Percentiles rank a stretch among this genome's conserved stretches.
These are phyloP conservation scores for Tricholoma bakamatsutake DNA, from an alignment of 768 basidiomycete species.

Conservation along the genomic window DNA sequence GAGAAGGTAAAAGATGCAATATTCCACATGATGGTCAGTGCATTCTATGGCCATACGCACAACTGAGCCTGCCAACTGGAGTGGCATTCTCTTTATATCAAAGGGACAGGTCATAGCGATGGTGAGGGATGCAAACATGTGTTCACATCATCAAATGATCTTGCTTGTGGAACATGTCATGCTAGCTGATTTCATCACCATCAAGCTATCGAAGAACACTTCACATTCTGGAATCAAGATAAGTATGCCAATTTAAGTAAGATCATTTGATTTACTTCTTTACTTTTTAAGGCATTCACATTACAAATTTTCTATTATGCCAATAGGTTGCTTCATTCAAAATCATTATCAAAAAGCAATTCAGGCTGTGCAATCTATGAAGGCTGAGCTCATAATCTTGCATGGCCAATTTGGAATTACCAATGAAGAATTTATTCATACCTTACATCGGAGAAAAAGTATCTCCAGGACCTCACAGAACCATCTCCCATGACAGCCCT, in stretches of 20 bases:
- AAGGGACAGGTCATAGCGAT: slow-evolving; percentile 5
- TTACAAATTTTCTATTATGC: too few species aligned
- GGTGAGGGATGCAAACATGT: slow-evolving; percentile 16
- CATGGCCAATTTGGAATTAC: background rate
- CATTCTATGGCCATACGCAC: slow-evolving; percentile 8
- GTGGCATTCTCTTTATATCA: too few species aligned
- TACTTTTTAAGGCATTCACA: too few species aligned
- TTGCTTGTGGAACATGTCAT: slow-evolving; percentile 14
- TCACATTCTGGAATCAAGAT: too few species aligned
- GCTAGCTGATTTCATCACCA: slow-evolving; percentile 14
- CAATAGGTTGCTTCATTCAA: background rate
- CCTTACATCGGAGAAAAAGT: background rate
- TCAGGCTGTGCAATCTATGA: too few species aligned
- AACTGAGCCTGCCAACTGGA: too few species aligned
- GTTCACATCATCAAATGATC: slow-evolving; percentile 17
- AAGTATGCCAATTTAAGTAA: slow-evolving; percentile 16
- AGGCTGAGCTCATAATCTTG: background rate
- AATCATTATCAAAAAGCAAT: too few species aligned
- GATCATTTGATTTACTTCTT: too few species aligned
- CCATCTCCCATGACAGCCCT: too few species aligned
- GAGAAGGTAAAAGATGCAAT: slow-evolving; percentile 3
- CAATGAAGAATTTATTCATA: background rate
- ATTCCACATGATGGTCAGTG: slow-evolving; percentile 8
- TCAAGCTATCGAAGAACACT: slow-evolving; percentile 11
- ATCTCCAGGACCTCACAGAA: background rate